phyloP scores from a whole-genome alignment of 2,329 filamentous ascomycete genomes.

The Fusarium sulawesiense region DNA sequence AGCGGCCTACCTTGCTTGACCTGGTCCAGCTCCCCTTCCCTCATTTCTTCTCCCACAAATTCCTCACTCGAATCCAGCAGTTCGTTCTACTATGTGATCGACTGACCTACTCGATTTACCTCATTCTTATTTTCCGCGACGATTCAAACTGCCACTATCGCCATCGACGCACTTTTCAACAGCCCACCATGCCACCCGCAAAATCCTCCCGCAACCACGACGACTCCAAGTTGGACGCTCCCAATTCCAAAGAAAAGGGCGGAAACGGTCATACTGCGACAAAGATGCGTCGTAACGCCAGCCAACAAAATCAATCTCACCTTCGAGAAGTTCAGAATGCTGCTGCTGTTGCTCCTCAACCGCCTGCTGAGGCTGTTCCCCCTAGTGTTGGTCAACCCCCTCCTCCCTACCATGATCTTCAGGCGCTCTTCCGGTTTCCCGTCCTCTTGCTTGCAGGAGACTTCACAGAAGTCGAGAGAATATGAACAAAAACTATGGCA shows the following conservation, averaged over 20 bases:
- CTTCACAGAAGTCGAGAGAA: neutral
- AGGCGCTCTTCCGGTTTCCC: neutral
- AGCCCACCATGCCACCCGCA: slow-evolving; percentile 56
- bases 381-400: slow-evolving; percentile 50
- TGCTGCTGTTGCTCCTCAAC: slow-evolving; percentile 49
- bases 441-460: neutral
- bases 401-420: slow-evolving; percentile 17
- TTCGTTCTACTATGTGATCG: slow-evolving; percentile 40
- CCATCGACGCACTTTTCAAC: slow-evolving; percentile 7
- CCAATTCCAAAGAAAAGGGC: slow-evolving; percentile 59
- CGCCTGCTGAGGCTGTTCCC: slow-evolving; percentile 47
- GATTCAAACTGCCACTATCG: neutral
- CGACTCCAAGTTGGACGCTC: slow-evolving; percentile 58
- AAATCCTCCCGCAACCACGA: slow-evolving; percentile 61
- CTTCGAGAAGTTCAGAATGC: slow-evolving; percentile 59
- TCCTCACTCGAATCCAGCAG: slow-evolving; percentile 2
- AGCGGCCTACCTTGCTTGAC: slow-evolving; percentile 27
- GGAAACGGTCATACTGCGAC: slow-evolving; percentile 58
- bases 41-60: slow-evolving; percentile 36
- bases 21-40: slow-evolving; percentile 25
- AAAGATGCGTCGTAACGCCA: slow-evolving; percentile 67
- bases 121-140: slow-evolving; percentile 12
- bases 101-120: slow-evolving; percentile 3
- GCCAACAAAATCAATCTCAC: slow-evolving; percentile 61
- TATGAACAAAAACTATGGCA: neutral